Evolutionary conservation across 169 alveolate species (phyloP).

Genomic region (Cryptosporidium muris): DNA sequence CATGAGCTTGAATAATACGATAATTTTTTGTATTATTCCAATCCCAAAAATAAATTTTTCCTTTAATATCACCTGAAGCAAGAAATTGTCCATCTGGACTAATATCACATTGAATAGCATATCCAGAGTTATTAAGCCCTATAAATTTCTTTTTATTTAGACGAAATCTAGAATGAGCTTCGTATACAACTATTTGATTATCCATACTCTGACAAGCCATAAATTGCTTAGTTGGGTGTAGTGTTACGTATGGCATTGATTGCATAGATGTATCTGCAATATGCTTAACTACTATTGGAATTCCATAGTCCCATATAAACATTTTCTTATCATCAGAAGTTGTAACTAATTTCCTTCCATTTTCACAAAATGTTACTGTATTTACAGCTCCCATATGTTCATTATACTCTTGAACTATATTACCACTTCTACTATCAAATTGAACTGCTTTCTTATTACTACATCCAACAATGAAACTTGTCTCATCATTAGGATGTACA

Average conservation of each 20-base stretch:
- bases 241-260: slow-evolving; percentile 90
- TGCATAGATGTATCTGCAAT: slow-evolving; percentile 95
- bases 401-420: slow-evolving; percentile 88
- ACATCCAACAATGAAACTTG: slow-evolving; percentile 91
- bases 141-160: slow-evolving; percentile 92
- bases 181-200: slow-evolving; percentile 93
- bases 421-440: slow-evolving; percentile 89
- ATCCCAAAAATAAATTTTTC: slow-evolving; percentile 95
- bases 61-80: slow-evolving; percentile 95
- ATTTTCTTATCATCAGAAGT: slow-evolving; percentile 96
- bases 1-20: slow-evolving; percentile 92
- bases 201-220: slow-evolving; percentile 94
- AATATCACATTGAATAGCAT: slow-evolving; percentile 91
- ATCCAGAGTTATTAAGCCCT: slow-evolving; percentile 94
- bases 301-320: slow-evolving; percentile 95
- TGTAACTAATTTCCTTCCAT: slow-evolving; percentile 89
- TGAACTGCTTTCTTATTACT: slow-evolving; percentile 90
- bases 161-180: slow-evolving; percentile 85
- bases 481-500: slow-evolving; percentile 88
- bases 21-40: slow-evolving; percentile 93
- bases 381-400: slow-evolving; percentile 95
- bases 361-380: slow-evolving; percentile 91
- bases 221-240: slow-evolving; percentile 93
- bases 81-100: slow-evolving; percentile 95
- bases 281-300: slow-evolving; percentile 94